Evolutionary conservation across 495 filamentous ascomycete genomes (phyloP), one percentile per base, ranked within the genome.

Genomic region (Neurospora sp.): DNA sequence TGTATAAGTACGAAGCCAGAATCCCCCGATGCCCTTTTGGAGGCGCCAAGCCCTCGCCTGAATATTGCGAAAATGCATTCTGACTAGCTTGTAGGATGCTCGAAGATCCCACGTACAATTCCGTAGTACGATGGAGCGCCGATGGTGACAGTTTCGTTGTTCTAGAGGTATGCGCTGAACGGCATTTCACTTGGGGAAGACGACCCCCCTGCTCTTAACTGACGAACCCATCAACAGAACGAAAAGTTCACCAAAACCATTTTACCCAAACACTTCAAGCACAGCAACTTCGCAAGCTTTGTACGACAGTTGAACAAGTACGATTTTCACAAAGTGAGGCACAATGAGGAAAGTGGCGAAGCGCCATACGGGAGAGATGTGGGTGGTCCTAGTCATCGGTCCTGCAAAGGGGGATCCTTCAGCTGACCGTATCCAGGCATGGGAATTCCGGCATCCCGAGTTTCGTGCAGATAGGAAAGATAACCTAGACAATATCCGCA

Each of bases 281-380:
- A 98, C 82, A 97, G 93, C 89, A 99, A 99, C 80, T 98, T 99
- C 81, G 96, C 96, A 53, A 97, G 94, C 84, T 99, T 99, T 76
- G 96, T 99, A 59, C 92, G 96, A 76, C 96, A 99, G 81, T 85
- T 99, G 69, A 99, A 99, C 85, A 99, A 99, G 80, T 99, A 97
- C 82, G 96, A 98, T 81, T 99, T 99, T 76, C 96, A 98, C 85
- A 99, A 99, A 86, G 96, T 99, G 65, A 89, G 96, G 75, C 94
- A 97, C 78, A 98, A 95, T 76, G 96, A 99, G 79, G 96, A 98
- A 77, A 94, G 87, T 77, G 93, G 93, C 68, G 91, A 94, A 75
- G 95, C 93, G 70, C 94, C 92, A 45, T 97, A 98, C 80, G 94
- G 95, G 39, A 86, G 92, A 75, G 93, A 94, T 83, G 95, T 97